A percentile compares a stretch with the other conserved stretches of the same genome.
Evolutionary conservation across 495 filamentous ascomycete species (phyloP).

Genomic region (Podospora pseudocomata): DNA sequence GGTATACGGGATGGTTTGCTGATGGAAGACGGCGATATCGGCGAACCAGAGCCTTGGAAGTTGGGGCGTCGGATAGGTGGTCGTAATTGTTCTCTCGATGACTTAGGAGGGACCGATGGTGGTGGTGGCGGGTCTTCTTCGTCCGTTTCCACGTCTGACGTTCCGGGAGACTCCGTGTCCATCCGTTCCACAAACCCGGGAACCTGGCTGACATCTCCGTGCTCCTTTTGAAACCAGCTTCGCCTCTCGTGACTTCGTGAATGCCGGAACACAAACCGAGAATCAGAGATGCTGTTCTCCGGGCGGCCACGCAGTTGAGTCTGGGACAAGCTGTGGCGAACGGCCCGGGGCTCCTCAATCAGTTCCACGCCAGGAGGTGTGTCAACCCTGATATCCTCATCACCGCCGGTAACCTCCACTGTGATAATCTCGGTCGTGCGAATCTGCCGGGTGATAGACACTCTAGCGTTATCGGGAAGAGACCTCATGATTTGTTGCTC

Average conservation of each 20-base stretch:
- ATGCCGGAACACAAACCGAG: constrained; percentile 29
- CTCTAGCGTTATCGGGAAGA: constrained; percentile 47
- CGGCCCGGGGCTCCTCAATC: constrained; percentile 47
- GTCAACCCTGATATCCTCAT: constrained; percentile 54
- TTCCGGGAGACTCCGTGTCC: constrained; percentile 22
- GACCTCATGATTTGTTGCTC: constrained; percentile 44
- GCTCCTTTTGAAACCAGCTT: constrained; percentile 35
- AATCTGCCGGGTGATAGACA: constrained; percentile 62
- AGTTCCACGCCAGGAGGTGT: constrained; percentile 66
- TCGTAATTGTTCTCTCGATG: background rate
- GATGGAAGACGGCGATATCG: constrained; percentile 13
- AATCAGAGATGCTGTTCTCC: constrained; percentile 12
- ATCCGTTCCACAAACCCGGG: constrained; percentile 27
- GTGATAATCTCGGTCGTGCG: constrained; percentile 67
- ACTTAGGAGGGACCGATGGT: constrained; percentile 28
- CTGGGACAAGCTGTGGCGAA: constrained; percentile 1
- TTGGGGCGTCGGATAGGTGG: constrained; percentile 13
- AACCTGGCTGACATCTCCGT: constrained; percentile 32
- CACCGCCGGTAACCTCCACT: constrained; percentile 65
- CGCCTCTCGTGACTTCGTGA: constrained; percentile 39
- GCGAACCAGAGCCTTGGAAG: constrained; percentile 17
- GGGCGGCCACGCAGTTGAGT: background rate
- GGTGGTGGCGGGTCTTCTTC: constrained; percentile 16
- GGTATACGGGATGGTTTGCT: constrained; percentile 16
- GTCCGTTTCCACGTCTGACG: constrained; percentile 13